A percentile compares a stretch with the other conserved stretches of the same genome.
phyloP scores from a whole-genome alignment of 2,329 filamentous ascomycete genomes.

The Ophiocordyceps unilateralis region DNA sequence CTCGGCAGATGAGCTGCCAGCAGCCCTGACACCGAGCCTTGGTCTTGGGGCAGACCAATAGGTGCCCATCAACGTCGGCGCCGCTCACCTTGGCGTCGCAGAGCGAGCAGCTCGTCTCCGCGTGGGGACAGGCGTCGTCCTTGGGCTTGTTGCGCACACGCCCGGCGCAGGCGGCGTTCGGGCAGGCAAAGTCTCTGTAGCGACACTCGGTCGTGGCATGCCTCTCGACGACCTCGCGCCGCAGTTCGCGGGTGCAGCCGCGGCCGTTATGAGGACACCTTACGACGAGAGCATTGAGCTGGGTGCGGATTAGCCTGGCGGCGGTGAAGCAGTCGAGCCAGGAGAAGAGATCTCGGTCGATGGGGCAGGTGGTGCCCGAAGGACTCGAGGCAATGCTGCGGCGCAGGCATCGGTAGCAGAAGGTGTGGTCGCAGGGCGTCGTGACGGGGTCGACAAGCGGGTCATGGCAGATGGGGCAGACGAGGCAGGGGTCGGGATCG shows the following conservation, averaged over 20 bases:
- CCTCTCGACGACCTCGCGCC: constrained; percentile 34
- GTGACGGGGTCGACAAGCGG: constrained; percentile 43
- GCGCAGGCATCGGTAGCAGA: constrained; percentile 41
- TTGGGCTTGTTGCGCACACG: constrained; percentile 31
- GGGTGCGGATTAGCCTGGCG: constrained; percentile 34
- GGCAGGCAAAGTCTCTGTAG: constrained; percentile 38
- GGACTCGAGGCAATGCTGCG: constrained; percentile 22
- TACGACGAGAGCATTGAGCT: constrained; percentile 42
- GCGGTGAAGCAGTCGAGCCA: constrained; percentile 24
- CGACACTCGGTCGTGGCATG: constrained; percentile 41
- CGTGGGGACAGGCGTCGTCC: constrained; percentile 37
- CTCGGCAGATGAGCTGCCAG: constrained; percentile 23
- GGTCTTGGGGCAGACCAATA: constrained; percentile 25
- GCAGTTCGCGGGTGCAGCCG: constrained; percentile 32
- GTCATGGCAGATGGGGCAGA: constrained; percentile 40
- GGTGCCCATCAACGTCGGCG: constrained; percentile 19
- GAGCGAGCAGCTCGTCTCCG: constrained; percentile 30
- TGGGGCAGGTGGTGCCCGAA: constrained; percentile 31
- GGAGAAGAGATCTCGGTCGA: constrained; percentile 32
- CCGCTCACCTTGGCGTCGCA: constrained; percentile 33
- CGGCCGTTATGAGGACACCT: constrained; percentile 35
- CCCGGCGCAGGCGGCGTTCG: constrained; percentile 32
- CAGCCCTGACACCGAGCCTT: constrained; percentile 33
- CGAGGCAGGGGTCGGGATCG: constrained; percentile 27
- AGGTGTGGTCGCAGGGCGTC: constrained; percentile 47